Conservation (phyloP, 208 protist genomes). For the Borovskyia barvae region DNA sequence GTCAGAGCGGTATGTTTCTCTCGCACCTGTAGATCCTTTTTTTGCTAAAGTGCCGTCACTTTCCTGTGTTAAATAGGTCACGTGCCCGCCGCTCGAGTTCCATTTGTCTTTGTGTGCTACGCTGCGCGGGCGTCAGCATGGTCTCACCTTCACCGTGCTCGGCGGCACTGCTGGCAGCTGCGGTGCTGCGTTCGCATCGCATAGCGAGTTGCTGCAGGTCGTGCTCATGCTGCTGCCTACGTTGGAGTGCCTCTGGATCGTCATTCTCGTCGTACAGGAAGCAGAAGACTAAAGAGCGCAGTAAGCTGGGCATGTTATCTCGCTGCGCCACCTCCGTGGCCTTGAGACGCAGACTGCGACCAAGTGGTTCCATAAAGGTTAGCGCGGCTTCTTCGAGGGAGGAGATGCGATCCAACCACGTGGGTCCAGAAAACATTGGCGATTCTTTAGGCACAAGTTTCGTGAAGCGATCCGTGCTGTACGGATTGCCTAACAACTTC, state of each 20-base stretch:
- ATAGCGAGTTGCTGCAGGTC: conserved; percentile 4
- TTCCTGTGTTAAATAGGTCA: conserved; percentile 23
- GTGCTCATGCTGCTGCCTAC: conserved; percentile 4
- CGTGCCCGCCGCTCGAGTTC: conserved; percentile 38
- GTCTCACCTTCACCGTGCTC: not conserved
- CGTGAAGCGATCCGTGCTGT: conserved; percentile 52
- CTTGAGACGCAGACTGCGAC: conserved; percentile 19
- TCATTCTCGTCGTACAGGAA: conserved; percentile 61
- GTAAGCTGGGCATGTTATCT: conserved; percentile 47
- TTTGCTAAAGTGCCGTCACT: no score
- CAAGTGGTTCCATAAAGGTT: conserved; percentile 1
- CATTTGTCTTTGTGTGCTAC: conserved; percentile 15
- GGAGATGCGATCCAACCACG: conserved; percentile 31
- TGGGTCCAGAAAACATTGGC: conserved; percentile 19
- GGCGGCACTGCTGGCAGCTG: not conserved
- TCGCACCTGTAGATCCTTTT: no score
- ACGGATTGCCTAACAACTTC: conserved; percentile 53
- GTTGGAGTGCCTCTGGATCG: conserved; percentile 21
- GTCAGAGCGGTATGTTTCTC: no score
- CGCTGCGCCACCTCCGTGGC: conserved; percentile 35
- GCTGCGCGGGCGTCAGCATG: conserved; percentile 8
- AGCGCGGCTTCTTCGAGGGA: conserved; percentile 23
- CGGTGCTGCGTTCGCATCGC: conserved; percentile 17
- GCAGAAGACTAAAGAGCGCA: conserved; percentile 58
- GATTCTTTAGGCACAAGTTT: conserved; percentile 46